Evolutionary conservation across 495 filamentous ascomycete species (phyloP).

Genomic region (Aspergillus sclerotioniger): DNA sequence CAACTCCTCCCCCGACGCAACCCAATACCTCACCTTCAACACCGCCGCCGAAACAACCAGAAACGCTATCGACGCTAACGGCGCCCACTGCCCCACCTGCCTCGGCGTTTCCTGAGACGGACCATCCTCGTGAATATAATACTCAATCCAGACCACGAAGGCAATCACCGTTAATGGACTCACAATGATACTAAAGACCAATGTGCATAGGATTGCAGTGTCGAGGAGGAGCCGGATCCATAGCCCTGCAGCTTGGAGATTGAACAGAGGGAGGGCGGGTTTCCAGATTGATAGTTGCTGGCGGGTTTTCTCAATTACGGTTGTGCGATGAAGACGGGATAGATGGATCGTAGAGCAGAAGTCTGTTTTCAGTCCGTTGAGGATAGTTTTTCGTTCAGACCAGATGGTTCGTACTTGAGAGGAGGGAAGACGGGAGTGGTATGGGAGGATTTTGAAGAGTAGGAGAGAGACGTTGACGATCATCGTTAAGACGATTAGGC

Average conservation of each 20-base stretch:
- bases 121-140: conserved; percentile 32
- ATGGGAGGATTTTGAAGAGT: conserved; percentile 27
- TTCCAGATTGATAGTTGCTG: not conserved
- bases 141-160: conserved; percentile 35
- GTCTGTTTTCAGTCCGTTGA: conserved; percentile 23
- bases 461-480: conserved; percentile 27
- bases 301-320: not conserved
- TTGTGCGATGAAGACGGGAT: not conserved
- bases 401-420: conserved; percentile 25
- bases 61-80: conserved; percentile 27
- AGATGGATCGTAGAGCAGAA: conserved; percentile 1
- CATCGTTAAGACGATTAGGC: conserved; percentile 27
- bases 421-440: conserved; percentile 28
- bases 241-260: conserved; percentile 9
- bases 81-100: conserved; percentile 37
- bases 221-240: conserved; percentile 20
- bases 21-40: conserved; percentile 26
- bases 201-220: conserved; percentile 19
- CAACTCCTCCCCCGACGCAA: conserved; percentile 27
- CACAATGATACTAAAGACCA: conserved; percentile 33
- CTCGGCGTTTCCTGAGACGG: conserved; percentile 29
- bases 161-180: conserved; percentile 35
- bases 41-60: conserved; percentile 30
- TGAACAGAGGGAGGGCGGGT: conserved; percentile 11
- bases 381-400: conserved; percentile 24